Base-by-base conservation (phyloP, 1,284 basidiomycete genomes). In the Tylopilus sp. region DNA sequence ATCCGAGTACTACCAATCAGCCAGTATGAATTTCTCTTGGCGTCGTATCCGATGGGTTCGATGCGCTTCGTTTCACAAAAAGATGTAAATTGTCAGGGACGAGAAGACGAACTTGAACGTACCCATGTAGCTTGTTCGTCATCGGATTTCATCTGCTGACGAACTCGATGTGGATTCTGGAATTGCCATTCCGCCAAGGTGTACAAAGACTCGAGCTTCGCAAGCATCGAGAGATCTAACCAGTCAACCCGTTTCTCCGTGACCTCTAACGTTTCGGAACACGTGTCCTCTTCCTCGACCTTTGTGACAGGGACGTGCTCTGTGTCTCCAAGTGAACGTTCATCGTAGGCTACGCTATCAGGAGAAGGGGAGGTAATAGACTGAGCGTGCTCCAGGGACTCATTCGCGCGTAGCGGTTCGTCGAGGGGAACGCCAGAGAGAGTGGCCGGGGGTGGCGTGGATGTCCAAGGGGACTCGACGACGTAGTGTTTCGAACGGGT, bases 1-100 rank as follows among this genome's bases (percentile, higher is more conserved):
- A 37, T 37, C 30, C 5, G 56, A 75, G 39, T 66, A 86, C 86
- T 75, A 25, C 92, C 91, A 58, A 94, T 89, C 18, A 92, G 72
- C 91, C 90, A 94, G 65, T 94, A 96, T 0, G 87, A 84, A 65
- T 92, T 93, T 19, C 75, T 76, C 59, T 86, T 83, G 16, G 79
- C 75, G 61, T 96, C 92, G 61, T 87, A 90, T 8, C 93, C 92
- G 56, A 93, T 82, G 2, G 92, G 92, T 60, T 92, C 89, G 47
- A 90, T 83, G 26, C 91, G 82, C 89, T 92, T 59, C 36, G 36
- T 58, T 44, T 55, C 39, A 44, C 2, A 6, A 44, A 33, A 40
- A 47, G 11, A 25, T 48, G 21, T 18, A 52, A 33, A 10, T 39
- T 26, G 43, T 54, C 15, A 54, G 41, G 28, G 21, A 48, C 25